These are phyloP conservation scores for Excoecaria agallocha DNA, from an alignment of 345 rosid genomes.

Conservation along the genomic window DNA sequence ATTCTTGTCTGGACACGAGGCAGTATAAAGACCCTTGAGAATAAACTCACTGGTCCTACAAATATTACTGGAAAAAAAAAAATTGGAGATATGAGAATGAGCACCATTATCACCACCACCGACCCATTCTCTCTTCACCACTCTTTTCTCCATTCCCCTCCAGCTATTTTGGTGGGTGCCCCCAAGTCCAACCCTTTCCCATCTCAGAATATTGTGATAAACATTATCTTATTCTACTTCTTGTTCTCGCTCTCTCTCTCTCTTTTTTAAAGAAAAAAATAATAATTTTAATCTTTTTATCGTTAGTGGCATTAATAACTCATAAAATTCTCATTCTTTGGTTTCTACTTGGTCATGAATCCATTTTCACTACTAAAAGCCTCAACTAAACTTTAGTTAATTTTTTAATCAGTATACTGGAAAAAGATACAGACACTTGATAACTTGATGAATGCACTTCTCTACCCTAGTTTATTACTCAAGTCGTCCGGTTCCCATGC, in stretches of 20 bases:
- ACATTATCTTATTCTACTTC: slow-evolving; percentile 15
- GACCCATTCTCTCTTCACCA: slow-evolving; percentile 35
- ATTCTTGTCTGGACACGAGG: slow-evolving; percentile 31
- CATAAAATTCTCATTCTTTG: background rate
- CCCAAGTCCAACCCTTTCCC: slow-evolving; percentile 26
- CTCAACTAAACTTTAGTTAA: background rate
- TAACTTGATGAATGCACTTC: no score
- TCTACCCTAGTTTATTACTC: no score
- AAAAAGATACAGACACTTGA: no score
- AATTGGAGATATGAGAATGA: background rate
- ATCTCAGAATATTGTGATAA: slow-evolving; percentile 40
- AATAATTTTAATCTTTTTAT: slow-evolving; percentile 4
- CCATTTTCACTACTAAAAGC: background rate
- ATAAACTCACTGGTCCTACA: slow-evolving; percentile 6
- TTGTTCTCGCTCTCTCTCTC: no score
- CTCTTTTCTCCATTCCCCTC: slow-evolving; percentile 25
- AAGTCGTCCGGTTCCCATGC: no score
- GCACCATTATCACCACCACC: slow-evolving; percentile 24
- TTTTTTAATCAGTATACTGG: background rate
- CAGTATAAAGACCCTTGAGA: slow-evolving; percentile 17
- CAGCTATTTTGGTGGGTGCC: slow-evolving; percentile 32
- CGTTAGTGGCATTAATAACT: slow-evolving; percentile 30
- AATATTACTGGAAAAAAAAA: no score
- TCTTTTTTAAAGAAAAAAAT: no score
- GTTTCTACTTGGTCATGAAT: slow-evolving; percentile 17